Evolutionary conservation across 768 basidiomycete species (phyloP).

Genomic region (Goffeauzyma gilvescens): DNA sequence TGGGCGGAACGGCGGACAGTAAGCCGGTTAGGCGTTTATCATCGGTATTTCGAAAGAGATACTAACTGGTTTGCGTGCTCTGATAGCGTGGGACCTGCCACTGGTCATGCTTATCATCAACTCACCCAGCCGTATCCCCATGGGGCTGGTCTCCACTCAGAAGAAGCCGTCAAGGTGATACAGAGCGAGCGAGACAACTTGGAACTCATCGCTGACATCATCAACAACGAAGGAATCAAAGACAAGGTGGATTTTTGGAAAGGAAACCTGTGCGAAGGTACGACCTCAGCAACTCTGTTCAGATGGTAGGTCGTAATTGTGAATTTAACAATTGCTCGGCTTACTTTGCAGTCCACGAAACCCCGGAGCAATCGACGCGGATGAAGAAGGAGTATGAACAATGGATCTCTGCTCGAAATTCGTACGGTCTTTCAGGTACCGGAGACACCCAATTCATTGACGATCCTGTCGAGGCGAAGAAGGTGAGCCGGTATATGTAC

Average conservation of each 20-base stretch:
- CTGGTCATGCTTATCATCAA: slow-evolving; percentile 1
- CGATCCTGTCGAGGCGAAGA: slow-evolving; percentile 36
- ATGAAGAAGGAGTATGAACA: slow-evolving; percentile 1
- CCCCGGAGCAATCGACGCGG: not conserved
- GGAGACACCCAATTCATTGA: slow-evolving; percentile 33
- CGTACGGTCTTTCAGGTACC: slow-evolving; percentile 1
- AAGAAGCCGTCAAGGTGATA: slow-evolving; percentile 18
- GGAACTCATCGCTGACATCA: slow-evolving; percentile 13
- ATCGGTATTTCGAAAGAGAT: no score
- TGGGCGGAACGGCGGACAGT: slow-evolving; percentile 3
- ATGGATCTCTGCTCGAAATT: slow-evolving; percentile 8
- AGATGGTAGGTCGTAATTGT: not conserved
- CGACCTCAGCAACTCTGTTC: not conserved
- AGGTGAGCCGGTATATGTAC: slow-evolving; percentile 33
- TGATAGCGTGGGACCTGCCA: slow-evolving; percentile 10
- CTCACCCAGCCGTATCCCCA: slow-evolving; percentile 9
- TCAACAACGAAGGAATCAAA: slow-evolving; percentile 14
- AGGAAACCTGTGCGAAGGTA: slow-evolving; percentile 18
- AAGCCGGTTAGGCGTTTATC: no score
- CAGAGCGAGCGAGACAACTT: slow-evolving; percentile 19
- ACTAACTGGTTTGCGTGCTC: no score
- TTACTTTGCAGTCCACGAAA: slow-evolving; percentile 2
- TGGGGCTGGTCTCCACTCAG: slow-evolving; percentile 16
- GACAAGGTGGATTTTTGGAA: slow-evolving; percentile 21
- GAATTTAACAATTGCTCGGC: no score